phyloP scores from a whole-genome alignment of 2,329 filamentous ascomycete species.

The Tolypocladium cylindrosporum region DNA sequence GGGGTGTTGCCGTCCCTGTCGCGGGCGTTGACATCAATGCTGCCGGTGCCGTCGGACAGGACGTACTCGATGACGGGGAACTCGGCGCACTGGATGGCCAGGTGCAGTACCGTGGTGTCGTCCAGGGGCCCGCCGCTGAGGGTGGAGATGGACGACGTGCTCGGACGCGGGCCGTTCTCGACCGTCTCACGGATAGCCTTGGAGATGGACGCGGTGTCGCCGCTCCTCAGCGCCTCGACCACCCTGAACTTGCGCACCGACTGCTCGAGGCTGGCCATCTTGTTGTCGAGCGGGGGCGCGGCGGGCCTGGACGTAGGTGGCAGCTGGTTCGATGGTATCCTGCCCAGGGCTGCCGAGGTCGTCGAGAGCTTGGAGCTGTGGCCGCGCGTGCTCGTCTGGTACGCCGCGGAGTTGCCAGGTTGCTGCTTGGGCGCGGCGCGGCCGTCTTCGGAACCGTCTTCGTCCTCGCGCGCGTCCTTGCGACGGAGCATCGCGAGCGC shows the following conservation, averaged over 20 bases:
- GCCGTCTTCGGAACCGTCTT: constrained; percentile 43
- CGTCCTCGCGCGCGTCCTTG: constrained; percentile 38
- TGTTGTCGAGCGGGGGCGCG: constrained; percentile 23
- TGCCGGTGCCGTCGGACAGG: constrained; percentile 59
- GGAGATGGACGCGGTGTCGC: constrained; percentile 83
- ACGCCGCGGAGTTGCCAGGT: constrained; percentile 23
- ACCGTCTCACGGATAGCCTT: constrained; percentile 66
- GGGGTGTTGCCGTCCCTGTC: constrained; percentile 94
- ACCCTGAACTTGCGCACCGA: constrained; percentile 90
- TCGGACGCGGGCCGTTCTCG: constrained; percentile 41
- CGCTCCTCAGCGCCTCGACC: constrained; percentile 83
- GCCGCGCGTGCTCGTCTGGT: constrained; percentile 25
- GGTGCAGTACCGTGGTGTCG: constrained; percentile 82
- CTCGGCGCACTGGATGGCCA: constrained; percentile 94
- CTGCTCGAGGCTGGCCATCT: constrained; percentile 64
- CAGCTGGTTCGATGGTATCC: constrained; percentile 26
- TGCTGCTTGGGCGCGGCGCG: constrained; percentile 21
- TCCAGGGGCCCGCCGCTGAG: constrained; percentile 42
- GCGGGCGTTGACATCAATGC: constrained; percentile 75
- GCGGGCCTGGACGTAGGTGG: constrained; percentile 13
- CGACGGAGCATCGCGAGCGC: constrained; percentile 45
- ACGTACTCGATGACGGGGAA: constrained; percentile 88
- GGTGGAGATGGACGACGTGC: constrained; percentile 43
- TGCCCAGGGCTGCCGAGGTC: constrained; percentile 28
- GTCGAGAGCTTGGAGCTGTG: constrained; percentile 38